Evolutionary conservation across 192 early-diverging fungal species (phyloP), one percentile per base, ranked within the genome.

Genomic region (Coemansia sp.): DNA sequence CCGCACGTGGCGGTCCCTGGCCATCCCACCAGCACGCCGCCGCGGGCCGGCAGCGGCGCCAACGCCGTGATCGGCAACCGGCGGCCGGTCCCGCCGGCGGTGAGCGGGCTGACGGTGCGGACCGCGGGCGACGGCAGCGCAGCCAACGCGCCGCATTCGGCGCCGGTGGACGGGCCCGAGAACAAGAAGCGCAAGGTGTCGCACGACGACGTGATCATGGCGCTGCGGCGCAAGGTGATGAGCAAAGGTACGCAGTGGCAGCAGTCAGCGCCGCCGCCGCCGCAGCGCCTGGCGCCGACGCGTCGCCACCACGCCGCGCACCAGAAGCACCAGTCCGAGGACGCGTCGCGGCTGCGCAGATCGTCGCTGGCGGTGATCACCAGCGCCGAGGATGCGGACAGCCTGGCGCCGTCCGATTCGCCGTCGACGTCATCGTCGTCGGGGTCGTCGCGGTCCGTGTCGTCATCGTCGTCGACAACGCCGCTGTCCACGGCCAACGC

Each of bases 191-290:
- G 75, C 39, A 67, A 57, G 45, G 59, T 78, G 17, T 71, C 68
- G 52, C 75, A 78, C 26, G 75, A 78, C 32, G 75, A 78, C 26
- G 75, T 78, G 0, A 70, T 78, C 23, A 72, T 61, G 62, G 75
- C 75, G 17, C 55, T 78, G 53, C 59, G 75, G n/a, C 75, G 69
- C 64, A 78, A 78, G 35, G 69, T 78, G 9, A 69, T 76, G 73
- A 46, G 61, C 50, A 76, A 76, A 22, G 44, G 49, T 27, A 38
- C 44, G 19, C 30, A 46, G 26, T 50, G 42, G 56, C 42, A 43
- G 25, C 32, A 38, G 23, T 22, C 3, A n/a, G 30, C 8, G 27
- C 41, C 3, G 21, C 50, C 10, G 48, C 51, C 15, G 27, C 28
- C 4, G 19, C 52, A 48, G 55, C 23, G n/a, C 14, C 21, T 3